A percentile compares a stretch with the other conserved stretches of the same genome.
Conservation (phyloP, 2,329 filamentous ascomycete genomes). For the Ophiostoma pallidulum region DNA sequence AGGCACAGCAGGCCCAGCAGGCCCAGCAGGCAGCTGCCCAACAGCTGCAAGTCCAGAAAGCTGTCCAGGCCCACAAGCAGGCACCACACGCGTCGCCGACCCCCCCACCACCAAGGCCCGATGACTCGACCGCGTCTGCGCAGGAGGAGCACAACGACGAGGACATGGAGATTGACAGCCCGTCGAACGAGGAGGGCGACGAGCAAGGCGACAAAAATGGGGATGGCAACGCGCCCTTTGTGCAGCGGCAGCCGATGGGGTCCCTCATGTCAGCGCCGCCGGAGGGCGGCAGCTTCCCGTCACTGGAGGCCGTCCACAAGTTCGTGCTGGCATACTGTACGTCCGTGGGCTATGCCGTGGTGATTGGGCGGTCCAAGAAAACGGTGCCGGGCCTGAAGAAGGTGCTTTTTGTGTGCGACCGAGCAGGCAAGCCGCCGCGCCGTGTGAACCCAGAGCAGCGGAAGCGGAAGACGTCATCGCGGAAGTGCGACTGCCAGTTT, state of each 20-base stretch:
- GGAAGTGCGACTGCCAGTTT: conserved; percentile 59
- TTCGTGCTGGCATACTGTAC: conserved; percentile 56
- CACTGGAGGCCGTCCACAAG: conserved; percentile 55
- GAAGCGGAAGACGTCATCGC: conserved; percentile 57
- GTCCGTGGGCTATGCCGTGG: conserved; percentile 57
- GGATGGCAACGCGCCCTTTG: conserved; percentile 31
- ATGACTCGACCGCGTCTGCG: conserved; percentile 20
- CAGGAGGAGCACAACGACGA: conserved; percentile 34
- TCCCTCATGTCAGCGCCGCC: conserved; percentile 53
- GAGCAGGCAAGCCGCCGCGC: conserved; percentile 52
- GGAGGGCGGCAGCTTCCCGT: conserved; percentile 54
- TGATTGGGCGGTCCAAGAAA: conserved; percentile 60
- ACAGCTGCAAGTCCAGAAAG: conserved; percentile 27
- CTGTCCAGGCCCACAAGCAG: conserved; percentile 25
- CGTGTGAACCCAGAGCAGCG: conserved; percentile 54
- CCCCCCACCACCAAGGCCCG: conserved; percentile 16
- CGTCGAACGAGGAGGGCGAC: conserved; percentile 10
- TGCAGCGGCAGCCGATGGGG: conserved; percentile 46
- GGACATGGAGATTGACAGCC: conserved; percentile 42
- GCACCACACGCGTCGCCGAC: conserved; percentile 18
- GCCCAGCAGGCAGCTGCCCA: conserved; percentile 18
- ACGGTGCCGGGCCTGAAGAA: conserved; percentile 58
- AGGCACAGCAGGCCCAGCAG: conserved; percentile 24
- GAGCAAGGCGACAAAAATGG: conserved; percentile 29
- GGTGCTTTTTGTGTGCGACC: conserved; percentile 57